Conservation (phyloP, 2,329 filamentous ascomycete genomes). For the Elsinoe perseae region DNA sequence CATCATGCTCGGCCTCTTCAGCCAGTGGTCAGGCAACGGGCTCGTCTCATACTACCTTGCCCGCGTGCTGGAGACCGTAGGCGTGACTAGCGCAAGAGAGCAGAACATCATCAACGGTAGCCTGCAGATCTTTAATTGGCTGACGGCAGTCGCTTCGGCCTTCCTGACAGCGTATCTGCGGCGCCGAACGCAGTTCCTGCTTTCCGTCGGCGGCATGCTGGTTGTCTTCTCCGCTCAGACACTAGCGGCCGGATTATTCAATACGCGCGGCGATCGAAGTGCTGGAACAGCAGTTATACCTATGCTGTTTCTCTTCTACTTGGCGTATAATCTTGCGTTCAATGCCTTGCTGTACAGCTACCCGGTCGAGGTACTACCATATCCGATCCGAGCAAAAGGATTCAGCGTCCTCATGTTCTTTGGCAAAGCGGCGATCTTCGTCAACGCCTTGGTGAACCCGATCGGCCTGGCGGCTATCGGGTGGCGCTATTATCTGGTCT, state of each 20-base stretch:
- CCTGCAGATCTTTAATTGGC: slow-evolving; percentile 52
- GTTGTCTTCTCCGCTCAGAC: slow-evolving; percentile 32
- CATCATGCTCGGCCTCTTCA: slow-evolving; percentile 45
- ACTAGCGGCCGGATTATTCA: slow-evolving; percentile 43
- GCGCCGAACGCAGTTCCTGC: slow-evolving; percentile 27
- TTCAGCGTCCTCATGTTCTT: slow-evolving; percentile 10
- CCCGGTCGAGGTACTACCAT: slow-evolving; percentile 26
- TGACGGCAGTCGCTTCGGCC: slow-evolving; percentile 44
- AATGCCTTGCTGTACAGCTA: slow-evolving; percentile 26
- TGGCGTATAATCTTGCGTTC: slow-evolving; percentile 32
- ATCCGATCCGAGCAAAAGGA: slow-evolving; percentile 19
- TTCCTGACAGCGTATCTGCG: slow-evolving; percentile 29
- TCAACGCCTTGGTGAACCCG: slow-evolving; percentile 33
- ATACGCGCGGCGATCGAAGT: slow-evolving; percentile 26
- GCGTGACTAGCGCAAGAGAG: slow-evolving; percentile 24
- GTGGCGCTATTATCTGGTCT: slow-evolving; percentile 28
- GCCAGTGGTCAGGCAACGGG: slow-evolving; percentile 49
- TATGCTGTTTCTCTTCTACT: slow-evolving; percentile 35
- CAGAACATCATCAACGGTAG: slow-evolving; percentile 41
- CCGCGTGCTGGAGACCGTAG: slow-evolving; percentile 25
- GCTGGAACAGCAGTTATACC: slow-evolving; percentile 33
- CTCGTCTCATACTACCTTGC: slow-evolving; percentile 35
- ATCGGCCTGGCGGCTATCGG: slow-evolving; percentile 28
- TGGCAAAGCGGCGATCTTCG: slow-evolving; percentile 24
- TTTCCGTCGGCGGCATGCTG: slow-evolving; percentile 32